These are phyloP conservation scores for Pseudocercospora musae DNA, from an alignment of 2,329 filamentous ascomycete genomes.

Conservation along the genomic window DNA sequence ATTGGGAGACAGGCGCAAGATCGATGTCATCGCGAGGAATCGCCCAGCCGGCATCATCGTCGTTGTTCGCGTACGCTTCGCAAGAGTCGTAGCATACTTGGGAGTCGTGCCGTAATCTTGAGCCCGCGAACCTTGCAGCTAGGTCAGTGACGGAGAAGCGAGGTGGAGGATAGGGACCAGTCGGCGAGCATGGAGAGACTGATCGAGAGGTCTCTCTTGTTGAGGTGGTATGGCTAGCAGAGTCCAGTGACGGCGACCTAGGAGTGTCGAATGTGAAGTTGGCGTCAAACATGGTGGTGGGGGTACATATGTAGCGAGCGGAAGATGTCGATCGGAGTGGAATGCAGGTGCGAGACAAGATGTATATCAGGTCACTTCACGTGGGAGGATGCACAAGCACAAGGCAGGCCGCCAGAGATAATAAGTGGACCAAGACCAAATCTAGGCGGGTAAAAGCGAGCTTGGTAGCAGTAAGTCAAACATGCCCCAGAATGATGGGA, in stretches of 20 bases:
- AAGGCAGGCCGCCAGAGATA: constrained; percentile 2
- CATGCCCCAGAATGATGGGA: background rate
- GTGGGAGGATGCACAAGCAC: constrained; percentile 2
- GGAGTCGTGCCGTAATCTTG: constrained; percentile 28
- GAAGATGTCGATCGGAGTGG: background rate
- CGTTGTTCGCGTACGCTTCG: constrained; percentile 34
- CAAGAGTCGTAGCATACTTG: constrained; percentile 35
- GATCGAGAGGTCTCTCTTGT: constrained; percentile 30
- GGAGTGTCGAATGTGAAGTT: constrained; percentile 32
- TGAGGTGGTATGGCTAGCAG: constrained; percentile 19
- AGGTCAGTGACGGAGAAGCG: constrained; percentile 34
- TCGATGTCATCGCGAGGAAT: constrained; percentile 21
- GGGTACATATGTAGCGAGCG: background rate
- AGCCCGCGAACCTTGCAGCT: constrained; percentile 29
- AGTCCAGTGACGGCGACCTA: constrained; percentile 29
- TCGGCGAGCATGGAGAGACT: constrained; percentile 34
- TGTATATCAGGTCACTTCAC: background rate
- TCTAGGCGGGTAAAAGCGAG: background rate
- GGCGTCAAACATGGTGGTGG: constrained; percentile 29
- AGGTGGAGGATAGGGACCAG: constrained; percentile 22
- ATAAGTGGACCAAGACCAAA: background rate
- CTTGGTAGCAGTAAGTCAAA: background rate
- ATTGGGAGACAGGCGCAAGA: constrained; percentile 10
- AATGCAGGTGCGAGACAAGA: background rate
- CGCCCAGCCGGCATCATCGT: constrained; percentile 32